Base-by-base conservation (phyloP, 768 basidiomycete genomes). In the Termitomyces sp. region DNA sequence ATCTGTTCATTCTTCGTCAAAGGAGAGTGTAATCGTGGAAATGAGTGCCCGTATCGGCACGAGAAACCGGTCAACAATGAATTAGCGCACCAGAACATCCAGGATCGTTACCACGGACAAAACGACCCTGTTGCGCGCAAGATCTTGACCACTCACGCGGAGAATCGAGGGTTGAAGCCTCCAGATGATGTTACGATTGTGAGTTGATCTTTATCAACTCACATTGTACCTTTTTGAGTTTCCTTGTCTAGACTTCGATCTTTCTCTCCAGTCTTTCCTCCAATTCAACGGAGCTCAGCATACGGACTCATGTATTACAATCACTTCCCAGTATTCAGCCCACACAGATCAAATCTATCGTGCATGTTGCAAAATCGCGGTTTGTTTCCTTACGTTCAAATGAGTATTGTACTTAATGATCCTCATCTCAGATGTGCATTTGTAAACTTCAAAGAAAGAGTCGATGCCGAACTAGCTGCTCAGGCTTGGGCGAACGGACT, bases 51-150 rank as follows among this genome's bases (percentile, higher is more conserved):
- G 2, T 98, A 93, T 70, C 89, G 95, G 57, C 96, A 98, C 64
- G 97, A 99, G 69, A 83, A 88, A 65, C 93, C 93, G 0, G 80
- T 79, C 16, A 81, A 94, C 62, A 90, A 89, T 57, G 92, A 87
- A 38, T 69, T 94, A 42, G 81, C 91, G 12, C 88, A 94, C 63
- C 96, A 99, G 71, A 98, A 93, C 65, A 87, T 98, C 48, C 86
- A 90, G 63, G 96, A 98, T 72, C 80, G 97, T 49, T 98, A 93
- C 70, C 87, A 98, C 69, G 97, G 97, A 6, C 75, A 77, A 25
- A 91, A 91, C 59, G 97, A 98, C 66, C 94, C 96, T 12, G 96
- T 99, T 4, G 97, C 97, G 10, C 83, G 82, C 57, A 97, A 94
- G 72, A 94, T 98, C 41, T 66, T 99, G 69, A 68, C 80, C 2